Conservation (phyloP, 768 basidiomycete species). For the Trametes sanguinea region DNA sequence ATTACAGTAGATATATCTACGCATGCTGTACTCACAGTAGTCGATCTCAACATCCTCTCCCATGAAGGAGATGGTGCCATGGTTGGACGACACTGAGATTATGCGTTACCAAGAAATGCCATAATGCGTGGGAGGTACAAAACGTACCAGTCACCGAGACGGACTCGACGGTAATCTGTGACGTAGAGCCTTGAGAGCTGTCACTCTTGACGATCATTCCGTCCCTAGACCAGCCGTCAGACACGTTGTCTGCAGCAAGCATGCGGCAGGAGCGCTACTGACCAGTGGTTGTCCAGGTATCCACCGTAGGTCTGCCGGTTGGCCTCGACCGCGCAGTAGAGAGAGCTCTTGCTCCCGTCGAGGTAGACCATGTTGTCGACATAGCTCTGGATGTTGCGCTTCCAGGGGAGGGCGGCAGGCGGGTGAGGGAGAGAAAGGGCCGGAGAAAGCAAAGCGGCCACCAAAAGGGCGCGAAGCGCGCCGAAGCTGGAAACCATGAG, state of each 20-base stretch:
- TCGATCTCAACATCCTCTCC: slow-evolving; percentile 14
- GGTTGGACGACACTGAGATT: background rate
- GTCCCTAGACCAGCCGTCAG: slow-evolving; percentile 6
- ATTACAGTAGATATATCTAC: too few relatives aligned
- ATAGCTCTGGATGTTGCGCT: slow-evolving; percentile 12
- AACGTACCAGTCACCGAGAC: background rate
- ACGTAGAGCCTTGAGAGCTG: background rate
- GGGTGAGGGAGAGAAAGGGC: slow-evolving; percentile 11
- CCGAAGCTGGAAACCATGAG: slow-evolving; percentile 20
- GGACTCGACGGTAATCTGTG: background rate
- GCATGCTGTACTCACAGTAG: slow-evolving; percentile 9
- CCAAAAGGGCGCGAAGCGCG: slow-evolving; percentile 19
- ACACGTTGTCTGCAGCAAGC: background rate
- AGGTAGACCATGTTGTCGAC: slow-evolving; percentile 15
- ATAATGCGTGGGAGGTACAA: background rate
- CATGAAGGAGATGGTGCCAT: slow-evolving; percentile 7
- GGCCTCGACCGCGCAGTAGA: slow-evolving; percentile 12
- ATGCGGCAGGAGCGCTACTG: background rate
- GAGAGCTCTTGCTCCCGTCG: slow-evolving; percentile 9
- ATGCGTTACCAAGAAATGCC: background rate
- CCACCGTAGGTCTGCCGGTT: slow-evolving; percentile 10
- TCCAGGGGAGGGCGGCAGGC: background rate
- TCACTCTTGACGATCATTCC: slow-evolving; percentile 4
- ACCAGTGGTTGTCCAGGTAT: slow-evolving; percentile 19
- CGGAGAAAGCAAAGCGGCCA: slow-evolving; percentile 14